Base-by-base conservation (phyloP, 2,329 filamentous ascomycete genomes). In the Arthrobotrys sinensis region DNA sequence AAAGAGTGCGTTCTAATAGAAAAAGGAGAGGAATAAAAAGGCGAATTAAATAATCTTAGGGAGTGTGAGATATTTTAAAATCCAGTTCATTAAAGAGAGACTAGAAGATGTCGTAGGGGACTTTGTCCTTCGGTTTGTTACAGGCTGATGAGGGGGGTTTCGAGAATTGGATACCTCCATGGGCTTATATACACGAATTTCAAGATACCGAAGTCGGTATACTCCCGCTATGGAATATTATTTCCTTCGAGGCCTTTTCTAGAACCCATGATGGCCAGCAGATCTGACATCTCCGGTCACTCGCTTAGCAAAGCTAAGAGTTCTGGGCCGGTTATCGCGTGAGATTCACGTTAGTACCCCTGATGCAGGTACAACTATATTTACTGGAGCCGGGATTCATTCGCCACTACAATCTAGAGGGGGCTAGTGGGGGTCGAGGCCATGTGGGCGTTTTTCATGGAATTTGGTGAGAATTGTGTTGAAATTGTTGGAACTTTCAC, bases 381-480 rank as follows among this genome's bases (percentile, higher is more conserved):
- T 34, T n/a, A 32, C 28, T 34, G 24, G 36, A 38, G 36, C 36
- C 36, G 36, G 12, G 36, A 8, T 38, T n/a, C 40, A 36, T 14
- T 46, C 14, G 55, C 32, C 34, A 32, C 38, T 28, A 8, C 6
- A 19, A 8, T 12, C 12, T 38, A 38, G 12, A 28, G 24, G 48
- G 3, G 5, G 28, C 57, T 46, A 21, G 16, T 28, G 3, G 28
- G 53, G 28, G 55, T 36, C 28, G 19, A 57, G 28, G 28, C 28
- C 16, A 28, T 43, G 40, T 21, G 43, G 43, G 24, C 16, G 14
- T 12, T 5, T 40, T 43, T 34, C 8, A 52, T 34, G 16, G 53
- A 70, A n/a, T 40, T 34, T 46, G 36, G 14, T 32, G 5, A 8
- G 11, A 34, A 7, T 24, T 71, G 67, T 40, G 67, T 71, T 71